Percentiles rank a stretch among this genome's conserved stretches.
phyloP scores from a whole-genome alignment of 306 rosid species.

The Datisca glomerata region DNA sequence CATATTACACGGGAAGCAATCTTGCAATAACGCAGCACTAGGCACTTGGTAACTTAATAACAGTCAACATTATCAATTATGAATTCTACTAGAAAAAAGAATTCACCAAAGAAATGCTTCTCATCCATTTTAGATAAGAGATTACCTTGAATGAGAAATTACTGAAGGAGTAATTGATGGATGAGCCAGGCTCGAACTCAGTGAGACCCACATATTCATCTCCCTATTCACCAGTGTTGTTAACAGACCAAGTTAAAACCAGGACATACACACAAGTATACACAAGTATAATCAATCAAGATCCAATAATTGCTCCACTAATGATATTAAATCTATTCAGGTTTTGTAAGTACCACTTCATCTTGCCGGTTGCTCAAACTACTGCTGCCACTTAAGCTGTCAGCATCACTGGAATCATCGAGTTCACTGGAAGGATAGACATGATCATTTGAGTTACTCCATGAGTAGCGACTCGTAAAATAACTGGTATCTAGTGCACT shows the following conservation, averaged over 20 bases:
- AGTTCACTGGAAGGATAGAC: conserved; percentile 55
- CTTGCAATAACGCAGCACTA: no score
- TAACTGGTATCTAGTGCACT: conserved; percentile 95
- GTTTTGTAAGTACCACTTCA: conserved; percentile 92
- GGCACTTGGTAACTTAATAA: no score
- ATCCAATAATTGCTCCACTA: no score
- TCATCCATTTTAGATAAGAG: conserved; percentile 1
- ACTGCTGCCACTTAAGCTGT: conserved; percentile 91
- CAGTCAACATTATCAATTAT: neutral
- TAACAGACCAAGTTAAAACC: conserved; percentile 24
- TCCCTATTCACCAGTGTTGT: conserved; percentile 35
- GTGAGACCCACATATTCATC: conserved; percentile 93
- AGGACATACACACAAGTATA: conserved; percentile 1
- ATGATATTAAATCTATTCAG: no score
- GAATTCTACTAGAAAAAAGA: neutral
- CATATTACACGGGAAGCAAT: no score
- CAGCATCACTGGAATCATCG: conserved; percentile 89
- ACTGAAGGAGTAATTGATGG: conserved; percentile 86
- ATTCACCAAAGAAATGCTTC: neutral
- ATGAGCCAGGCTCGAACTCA: conserved; percentile 73
- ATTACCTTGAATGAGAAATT: conserved; percentile 96
- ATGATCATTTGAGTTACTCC: conserved; percentile 67
- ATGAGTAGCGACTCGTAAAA: conserved; percentile 82
- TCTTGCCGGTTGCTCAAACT: conserved; percentile 83
- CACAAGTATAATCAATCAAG: no score